Evolutionary conservation across 768 basidiomycete genomes (phyloP), one percentile per base, ranked within the genome.

Genomic region (Macrocybe gigantea): DNA sequence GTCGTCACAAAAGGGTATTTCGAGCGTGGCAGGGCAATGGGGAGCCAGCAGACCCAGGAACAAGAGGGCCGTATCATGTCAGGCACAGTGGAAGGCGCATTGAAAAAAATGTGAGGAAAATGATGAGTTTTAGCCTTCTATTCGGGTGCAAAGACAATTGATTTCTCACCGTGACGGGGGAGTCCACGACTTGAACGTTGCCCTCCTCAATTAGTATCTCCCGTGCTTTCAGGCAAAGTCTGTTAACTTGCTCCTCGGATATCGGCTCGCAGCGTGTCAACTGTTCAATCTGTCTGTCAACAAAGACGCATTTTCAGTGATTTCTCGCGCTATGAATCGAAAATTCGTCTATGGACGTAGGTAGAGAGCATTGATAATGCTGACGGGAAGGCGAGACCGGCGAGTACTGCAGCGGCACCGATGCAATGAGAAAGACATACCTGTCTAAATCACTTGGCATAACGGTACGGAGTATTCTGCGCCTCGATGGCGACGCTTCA

Each of bases 201-300:
- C 88, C 95, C 67, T 98, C 95, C 67, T 98, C 95, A 58, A 97
- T 91, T 32, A 97, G 73, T 48, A 97, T 94, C 70, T 98, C 96
- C 49, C 93, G 79, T 22, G 96, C 96, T 62, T 96, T 97, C 58
- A 93, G 73, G 68, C 95, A 99, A 6, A 99, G 77, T 56, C 88
- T 78, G 63, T 96, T 97, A 54, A 99, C 96, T 58, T 95, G 85
- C 50, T 91, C 88, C 66, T 99, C 95, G 29, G 93, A 89, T 58
- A 99, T 94, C 49, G 88, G 88, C 59, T 96, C 90, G 69, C 95
- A 98, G 50, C 88, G 86, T 62, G 83, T 80, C 43, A 98, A 81
- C 63, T 95, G 93, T 54, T 85, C 91, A 51, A 98, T 97, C 74
- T 97, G 94, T 62, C 93, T 96, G 65, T 45, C 13, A 39, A 39